Conservation (phyloP, 352 stramenopile species). For the Phytophthora fragariaefolia region DNA sequence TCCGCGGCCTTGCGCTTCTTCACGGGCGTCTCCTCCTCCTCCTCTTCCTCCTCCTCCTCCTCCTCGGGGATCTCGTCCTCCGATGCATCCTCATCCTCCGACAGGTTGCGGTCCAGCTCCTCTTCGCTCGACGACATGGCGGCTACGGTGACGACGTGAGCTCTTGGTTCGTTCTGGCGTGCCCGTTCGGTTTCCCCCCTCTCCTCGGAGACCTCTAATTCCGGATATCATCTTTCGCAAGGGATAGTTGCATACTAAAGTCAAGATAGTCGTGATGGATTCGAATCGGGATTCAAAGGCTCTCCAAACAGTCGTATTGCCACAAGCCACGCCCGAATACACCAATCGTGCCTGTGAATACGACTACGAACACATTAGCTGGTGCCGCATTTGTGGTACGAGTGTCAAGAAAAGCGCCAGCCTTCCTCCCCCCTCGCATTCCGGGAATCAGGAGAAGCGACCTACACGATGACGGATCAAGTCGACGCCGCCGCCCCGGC, state of each 20-base stretch:
- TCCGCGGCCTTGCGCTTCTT: conserved; percentile 84
- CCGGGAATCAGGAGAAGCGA: conserved; percentile 37
- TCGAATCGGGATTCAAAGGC: background rate
- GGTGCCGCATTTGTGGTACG: conserved; percentile 1
- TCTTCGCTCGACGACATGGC: conserved; percentile 90
- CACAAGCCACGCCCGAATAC: background rate
- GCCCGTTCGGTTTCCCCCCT: conserved; percentile 30
- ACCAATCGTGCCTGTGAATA: conserved; percentile 3
- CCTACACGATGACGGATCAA: conserved; percentile 34
- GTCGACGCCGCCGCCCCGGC: conserved; percentile 23
- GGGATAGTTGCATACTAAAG: background rate
- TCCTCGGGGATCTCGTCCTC: conserved; percentile 83
- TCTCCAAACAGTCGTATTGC: background rate
- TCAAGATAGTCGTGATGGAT: background rate
- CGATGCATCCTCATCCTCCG: conserved; percentile 76
- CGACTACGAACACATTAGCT: conserved; percentile 9
- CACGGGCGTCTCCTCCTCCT: conserved; percentile 57
- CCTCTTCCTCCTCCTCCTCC: conserved; percentile 66
- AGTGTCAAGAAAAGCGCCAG: conserved; percentile 37
- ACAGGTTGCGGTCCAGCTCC: conserved; percentile 84
- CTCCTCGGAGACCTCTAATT: conserved; percentile 3
- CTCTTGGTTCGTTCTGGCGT: conserved; percentile 34
- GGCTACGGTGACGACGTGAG: conserved; percentile 6
- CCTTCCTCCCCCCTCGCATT: conserved; percentile 34
- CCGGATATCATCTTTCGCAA: conserved; percentile 20